Conservation (phyloP, 345 rosid species). For the Cardamine resedifolia region DNA sequence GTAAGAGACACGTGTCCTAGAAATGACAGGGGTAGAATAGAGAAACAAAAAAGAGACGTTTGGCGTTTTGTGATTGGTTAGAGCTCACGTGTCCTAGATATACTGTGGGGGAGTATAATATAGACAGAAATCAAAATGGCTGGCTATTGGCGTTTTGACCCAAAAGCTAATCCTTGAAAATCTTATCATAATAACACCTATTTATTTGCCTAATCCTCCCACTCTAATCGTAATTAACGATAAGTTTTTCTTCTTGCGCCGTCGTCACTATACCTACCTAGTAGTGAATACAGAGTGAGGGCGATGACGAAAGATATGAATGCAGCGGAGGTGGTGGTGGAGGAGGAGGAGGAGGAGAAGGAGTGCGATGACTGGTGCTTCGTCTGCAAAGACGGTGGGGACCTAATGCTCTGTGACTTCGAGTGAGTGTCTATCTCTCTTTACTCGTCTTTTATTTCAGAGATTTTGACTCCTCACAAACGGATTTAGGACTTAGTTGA, state of each 20-base stretch:
- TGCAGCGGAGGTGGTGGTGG: neutral
- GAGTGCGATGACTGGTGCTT: constrained; percentile 41
- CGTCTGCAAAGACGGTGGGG: constrained; percentile 42
- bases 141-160: too few species aligned
- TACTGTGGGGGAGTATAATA: too few species aligned
- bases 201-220: neutral
- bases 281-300: neutral
- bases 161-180: neutral
- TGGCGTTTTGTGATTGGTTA: too few species aligned
- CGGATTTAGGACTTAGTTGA: neutral
- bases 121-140: too few species aligned
- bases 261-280: neutral
- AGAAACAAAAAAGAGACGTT: too few species aligned
- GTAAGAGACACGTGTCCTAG: too few species aligned
- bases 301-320: neutral
- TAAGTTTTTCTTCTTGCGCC: neutral
- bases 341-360: constrained; percentile 17
- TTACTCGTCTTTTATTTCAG: neutral
- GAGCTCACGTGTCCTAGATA: too few species aligned
- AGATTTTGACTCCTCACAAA: neutral
- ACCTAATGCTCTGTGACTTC: constrained; percentile 32
- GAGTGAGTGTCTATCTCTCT: constrained; percentile 26
- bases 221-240: neutral
- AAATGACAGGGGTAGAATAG: too few species aligned
- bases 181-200: neutral